These are phyloP conservation scores for Ceriops decandra DNA, from an alignment of 345 rosid genomes.

Conservation along the genomic window DNA sequence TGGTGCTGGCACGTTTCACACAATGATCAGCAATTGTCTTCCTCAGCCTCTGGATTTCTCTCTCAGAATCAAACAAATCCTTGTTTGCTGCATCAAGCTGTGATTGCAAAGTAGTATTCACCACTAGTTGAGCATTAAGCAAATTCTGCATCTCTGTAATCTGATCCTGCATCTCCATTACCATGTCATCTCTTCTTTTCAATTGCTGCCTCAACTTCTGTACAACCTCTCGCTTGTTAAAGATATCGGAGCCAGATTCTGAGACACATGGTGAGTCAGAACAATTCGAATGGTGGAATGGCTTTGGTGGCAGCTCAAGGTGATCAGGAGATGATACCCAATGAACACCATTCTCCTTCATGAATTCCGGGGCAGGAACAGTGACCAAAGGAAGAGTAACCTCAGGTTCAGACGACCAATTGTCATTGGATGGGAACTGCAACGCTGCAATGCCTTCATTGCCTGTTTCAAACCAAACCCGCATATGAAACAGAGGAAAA, in stretches of 20 bases:
- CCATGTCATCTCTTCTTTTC: conserved; percentile 93
- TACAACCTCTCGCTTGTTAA: conserved; percentile 88
- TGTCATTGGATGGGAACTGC: conserved; percentile 42
- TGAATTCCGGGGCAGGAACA: conserved; percentile 52
- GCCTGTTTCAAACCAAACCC: conserved; percentile 38
- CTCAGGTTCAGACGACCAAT: conserved; percentile 47
- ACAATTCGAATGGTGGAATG: conserved; percentile 73
- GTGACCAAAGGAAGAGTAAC: conserved; percentile 67
- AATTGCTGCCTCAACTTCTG: conserved; percentile 89
- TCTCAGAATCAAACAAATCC: conserved; percentile 71
- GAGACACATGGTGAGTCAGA: conserved; percentile 95
- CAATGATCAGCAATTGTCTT: conserved; percentile 88
- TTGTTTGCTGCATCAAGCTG: conserved; percentile 71
- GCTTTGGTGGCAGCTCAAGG: conserved; percentile 72
- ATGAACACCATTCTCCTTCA: conserved; percentile 59
- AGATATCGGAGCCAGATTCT: conserved; percentile 94
- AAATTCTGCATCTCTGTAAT: conserved; percentile 67
- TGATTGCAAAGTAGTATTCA: conserved; percentile 63
- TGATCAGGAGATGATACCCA: conserved; percentile 84
- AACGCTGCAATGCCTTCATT: conserved; percentile 43
- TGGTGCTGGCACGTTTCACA: conserved; percentile 35
- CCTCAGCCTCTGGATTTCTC: conserved; percentile 82
- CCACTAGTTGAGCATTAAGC: conserved; percentile 53
- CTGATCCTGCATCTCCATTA: conserved; percentile 97
- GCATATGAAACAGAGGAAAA: conserved; percentile 9